A percentile compares a stretch with the other conserved stretches of the same genome.
Evolutionary conservation across 176 grass and related monocot genomes (phyloP).

Genomic region (Eragrostis nindensis): DNA sequence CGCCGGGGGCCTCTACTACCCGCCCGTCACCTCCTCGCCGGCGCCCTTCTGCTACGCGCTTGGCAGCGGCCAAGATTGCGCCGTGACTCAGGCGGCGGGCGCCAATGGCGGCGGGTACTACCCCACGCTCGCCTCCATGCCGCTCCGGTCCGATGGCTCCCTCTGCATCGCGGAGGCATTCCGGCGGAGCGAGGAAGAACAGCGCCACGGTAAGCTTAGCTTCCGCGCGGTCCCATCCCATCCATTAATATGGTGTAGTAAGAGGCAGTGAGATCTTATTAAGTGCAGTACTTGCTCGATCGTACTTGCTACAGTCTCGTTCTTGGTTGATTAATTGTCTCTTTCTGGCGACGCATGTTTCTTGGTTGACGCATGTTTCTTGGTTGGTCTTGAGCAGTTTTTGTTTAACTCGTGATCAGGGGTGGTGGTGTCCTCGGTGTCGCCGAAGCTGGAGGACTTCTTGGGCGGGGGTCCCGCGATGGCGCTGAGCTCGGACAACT

Average conservation of each 20-base stretch:
- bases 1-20: constrained; percentile 49
- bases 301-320: constrained; percentile 48
- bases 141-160: constrained; percentile 86
- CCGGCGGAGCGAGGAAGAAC: constrained; percentile 60
- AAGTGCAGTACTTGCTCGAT: not conserved
- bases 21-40: constrained; percentile 40
- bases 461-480: constrained; percentile 79
- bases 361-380: constrained; percentile 41
- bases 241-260: not conserved
- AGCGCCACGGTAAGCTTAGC: constrained; percentile 44
- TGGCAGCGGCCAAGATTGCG: constrained; percentile 36
- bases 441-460: constrained; percentile 97
- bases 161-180: constrained; percentile 85
- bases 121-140: constrained; percentile 74
- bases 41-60: constrained; percentile 45
- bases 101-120: constrained; percentile 55
- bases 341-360: constrained; percentile 5
- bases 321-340: constrained; percentile 20
- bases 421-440: constrained; percentile 67
- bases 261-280: not conserved
- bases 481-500: constrained; percentile 73
- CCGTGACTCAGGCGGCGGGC: not conserved
- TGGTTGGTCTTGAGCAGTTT: constrained; percentile 6
- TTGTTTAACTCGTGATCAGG: constrained; percentile 39
- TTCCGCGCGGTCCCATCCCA: not conserved